These are phyloP conservation scores for Thalassiosira pacifica DNA, from an alignment of 352 stramenopile species.

Conservation along the genomic window DNA sequence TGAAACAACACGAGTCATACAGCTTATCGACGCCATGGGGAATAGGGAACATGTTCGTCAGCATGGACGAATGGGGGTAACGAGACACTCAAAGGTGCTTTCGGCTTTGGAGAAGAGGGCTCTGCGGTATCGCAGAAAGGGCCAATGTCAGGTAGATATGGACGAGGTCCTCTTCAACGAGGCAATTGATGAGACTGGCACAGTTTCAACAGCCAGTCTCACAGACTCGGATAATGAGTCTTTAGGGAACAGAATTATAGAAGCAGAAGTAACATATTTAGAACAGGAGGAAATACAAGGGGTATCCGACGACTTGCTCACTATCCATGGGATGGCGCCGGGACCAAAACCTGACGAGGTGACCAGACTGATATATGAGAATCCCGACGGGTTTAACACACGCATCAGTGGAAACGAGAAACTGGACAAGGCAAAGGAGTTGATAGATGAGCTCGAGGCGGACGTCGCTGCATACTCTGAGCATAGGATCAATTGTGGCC, in stretches of 20 bases:
- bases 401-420: slow-evolving; percentile 40
- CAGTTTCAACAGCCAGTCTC: slow-evolving; percentile 3
- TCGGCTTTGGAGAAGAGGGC: slow-evolving; percentile 21
- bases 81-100: slow-evolving; percentile 15
- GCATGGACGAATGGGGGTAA: slow-evolving; percentile 17
- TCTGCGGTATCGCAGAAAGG: slow-evolving; percentile 1
- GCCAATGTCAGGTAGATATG: background rate
- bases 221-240: slow-evolving; percentile 23
- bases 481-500: slow-evolving; percentile 25
- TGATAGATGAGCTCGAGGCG: slow-evolving; percentile 45
- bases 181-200: slow-evolving; percentile 32
- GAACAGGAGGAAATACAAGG: slow-evolving; percentile 4
- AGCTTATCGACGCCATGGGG: slow-evolving; percentile 38
- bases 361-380: slow-evolving; percentile 28
- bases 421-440: slow-evolving; percentile 34
- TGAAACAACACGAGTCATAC: slow-evolving; percentile 27
- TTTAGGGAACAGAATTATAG: no score
- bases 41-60: slow-evolving; percentile 7
- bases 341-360: slow-evolving; percentile 12
- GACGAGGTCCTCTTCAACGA: background rate
- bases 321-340: slow-evolving; percentile 22
- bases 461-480: slow-evolving; percentile 34
- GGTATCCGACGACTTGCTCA: slow-evolving; percentile 14
- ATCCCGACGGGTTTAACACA: slow-evolving; percentile 29
- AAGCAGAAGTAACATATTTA: background rate